These are phyloP conservation scores for Thielaviopsis punctulata DNA, from an alignment of 2,329 filamentous ascomycete genomes.

Conservation along the genomic window DNA sequence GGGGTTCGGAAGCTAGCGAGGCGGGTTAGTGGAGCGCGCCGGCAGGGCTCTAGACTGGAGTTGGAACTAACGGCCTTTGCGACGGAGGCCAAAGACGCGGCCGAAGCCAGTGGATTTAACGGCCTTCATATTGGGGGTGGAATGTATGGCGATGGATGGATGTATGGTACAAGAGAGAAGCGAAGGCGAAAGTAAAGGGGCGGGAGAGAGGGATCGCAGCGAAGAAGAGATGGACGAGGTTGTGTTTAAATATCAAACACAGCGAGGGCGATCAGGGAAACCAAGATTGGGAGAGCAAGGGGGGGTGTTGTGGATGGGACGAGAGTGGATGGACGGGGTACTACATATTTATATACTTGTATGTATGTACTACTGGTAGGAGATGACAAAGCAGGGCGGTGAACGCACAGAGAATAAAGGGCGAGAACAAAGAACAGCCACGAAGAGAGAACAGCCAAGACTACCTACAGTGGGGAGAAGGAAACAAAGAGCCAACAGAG, in stretches of 20 bases:
- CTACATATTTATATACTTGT: no score
- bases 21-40: no score
- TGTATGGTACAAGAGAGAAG: neutral
- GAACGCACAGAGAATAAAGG: no score
- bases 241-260: neutral
- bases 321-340: no score
- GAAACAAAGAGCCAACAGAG: neutral
- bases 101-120: constrained; percentile 7
- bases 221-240: neutral
- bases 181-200: neutral
- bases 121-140: constrained; percentile 4
- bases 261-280: neutral
- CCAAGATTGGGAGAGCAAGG: neutral
- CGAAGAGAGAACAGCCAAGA: no score
- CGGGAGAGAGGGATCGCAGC: neutral
- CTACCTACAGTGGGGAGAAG: neutral
- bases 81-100: constrained; percentile 7
- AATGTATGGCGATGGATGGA: neutral
- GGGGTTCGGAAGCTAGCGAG: neutral
- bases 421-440: no score
- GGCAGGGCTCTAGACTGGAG: no score
- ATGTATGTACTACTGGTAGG: no score
- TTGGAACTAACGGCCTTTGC: constrained; percentile 5
- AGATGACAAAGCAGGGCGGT: no score
- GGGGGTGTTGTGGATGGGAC: no score